Evolutionary conservation across 2,329 filamentous ascomycete genomes (phyloP).

Genomic region (Acarospora socialis): DNA sequence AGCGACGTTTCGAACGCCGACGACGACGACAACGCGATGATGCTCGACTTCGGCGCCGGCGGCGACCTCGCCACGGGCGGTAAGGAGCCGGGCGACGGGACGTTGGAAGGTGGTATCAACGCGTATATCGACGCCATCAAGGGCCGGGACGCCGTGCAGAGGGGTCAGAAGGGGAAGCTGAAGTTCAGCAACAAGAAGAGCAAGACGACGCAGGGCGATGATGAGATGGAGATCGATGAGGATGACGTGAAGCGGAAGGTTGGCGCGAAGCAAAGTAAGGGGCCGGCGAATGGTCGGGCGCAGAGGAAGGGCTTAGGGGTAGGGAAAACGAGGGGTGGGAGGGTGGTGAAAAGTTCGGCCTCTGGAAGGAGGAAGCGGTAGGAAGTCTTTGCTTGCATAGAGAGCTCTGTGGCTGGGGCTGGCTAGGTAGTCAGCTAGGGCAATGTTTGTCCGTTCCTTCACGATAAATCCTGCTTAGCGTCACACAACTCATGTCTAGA

Average conservation of each 20-base stretch:
- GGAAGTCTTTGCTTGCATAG: no score
- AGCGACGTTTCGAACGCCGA: constrained; percentile 28
- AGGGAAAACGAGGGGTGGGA: constrained; percentile 11
- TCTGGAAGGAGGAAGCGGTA: no score
- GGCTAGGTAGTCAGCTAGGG: no score
- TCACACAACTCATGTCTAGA: no score
- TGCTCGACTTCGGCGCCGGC: constrained; percentile 41
- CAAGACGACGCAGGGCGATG: constrained; percentile 27
- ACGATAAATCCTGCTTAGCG: no score
- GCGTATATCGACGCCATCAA: constrained; percentile 58
- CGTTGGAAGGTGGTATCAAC: constrained; percentile 40
- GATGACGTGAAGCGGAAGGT: constrained; percentile 40
- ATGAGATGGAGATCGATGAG: constrained; percentile 32
- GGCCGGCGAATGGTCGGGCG: background rate
- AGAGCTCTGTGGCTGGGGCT: no score
- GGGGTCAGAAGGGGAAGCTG: constrained; percentile 52
- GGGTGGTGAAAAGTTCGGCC: constrained; percentile 12
- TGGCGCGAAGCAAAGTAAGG: constrained; percentile 3
- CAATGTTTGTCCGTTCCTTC: no score
- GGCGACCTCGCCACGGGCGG: constrained; percentile 27
- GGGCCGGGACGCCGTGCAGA: constrained; percentile 49
- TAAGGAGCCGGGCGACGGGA: constrained; percentile 18
- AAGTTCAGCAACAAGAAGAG: constrained; percentile 54
- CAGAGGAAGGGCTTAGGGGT: constrained; percentile 12
- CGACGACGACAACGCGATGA: constrained; percentile 41